Evolutionary conservation across 1,284 basidiomycete species (phyloP).

Genomic region (Puccinia triticina): DNA sequence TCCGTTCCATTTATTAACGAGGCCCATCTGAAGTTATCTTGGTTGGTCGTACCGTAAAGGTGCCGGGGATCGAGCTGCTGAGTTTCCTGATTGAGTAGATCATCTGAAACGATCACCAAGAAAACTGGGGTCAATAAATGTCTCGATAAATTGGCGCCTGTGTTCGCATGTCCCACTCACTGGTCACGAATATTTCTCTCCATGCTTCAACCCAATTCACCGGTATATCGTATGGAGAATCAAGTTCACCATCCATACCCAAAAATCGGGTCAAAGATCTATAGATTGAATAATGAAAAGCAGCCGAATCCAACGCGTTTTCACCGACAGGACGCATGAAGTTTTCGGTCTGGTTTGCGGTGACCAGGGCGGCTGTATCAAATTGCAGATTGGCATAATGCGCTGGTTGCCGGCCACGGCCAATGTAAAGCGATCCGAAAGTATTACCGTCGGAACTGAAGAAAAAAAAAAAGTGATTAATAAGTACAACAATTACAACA

Average conservation of each 20-base stretch:
- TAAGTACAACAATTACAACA: neutral
- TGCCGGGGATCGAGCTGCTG: slow-evolving; percentile 76
- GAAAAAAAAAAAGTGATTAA: neutral
- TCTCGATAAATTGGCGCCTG: neutral
- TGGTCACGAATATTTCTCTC: slow-evolving; percentile 82
- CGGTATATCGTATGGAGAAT: slow-evolving; percentile 79
- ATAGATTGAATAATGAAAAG: slow-evolving; percentile 90
- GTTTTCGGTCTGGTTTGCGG: slow-evolving; percentile 68
- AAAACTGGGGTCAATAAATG: neutral
- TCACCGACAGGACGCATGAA: slow-evolving; percentile 72
- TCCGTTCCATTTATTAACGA: slow-evolving; percentile 78
- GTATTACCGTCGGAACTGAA: slow-evolving; percentile 77
- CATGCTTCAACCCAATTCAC: slow-evolving; percentile 80
- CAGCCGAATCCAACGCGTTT: slow-evolving; percentile 73
- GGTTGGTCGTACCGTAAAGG: slow-evolving; percentile 82
- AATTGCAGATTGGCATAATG: slow-evolving; percentile 68
- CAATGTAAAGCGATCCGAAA: slow-evolving; percentile 81
- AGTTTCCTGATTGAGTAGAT: slow-evolving; percentile 74
- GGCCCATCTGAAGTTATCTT: slow-evolving; percentile 92
- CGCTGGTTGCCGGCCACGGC: slow-evolving; percentile 78
- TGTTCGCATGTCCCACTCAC: slow-evolving; percentile 10
- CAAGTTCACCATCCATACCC: slow-evolving; percentile 87
- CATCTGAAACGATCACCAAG: slow-evolving; percentile 63
- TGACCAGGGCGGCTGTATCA: slow-evolving; percentile 67
- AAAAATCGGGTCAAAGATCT: slow-evolving; percentile 79